Conservation (phyloP, 116 monocot species). For the Cymodocea nodosa region DNA sequence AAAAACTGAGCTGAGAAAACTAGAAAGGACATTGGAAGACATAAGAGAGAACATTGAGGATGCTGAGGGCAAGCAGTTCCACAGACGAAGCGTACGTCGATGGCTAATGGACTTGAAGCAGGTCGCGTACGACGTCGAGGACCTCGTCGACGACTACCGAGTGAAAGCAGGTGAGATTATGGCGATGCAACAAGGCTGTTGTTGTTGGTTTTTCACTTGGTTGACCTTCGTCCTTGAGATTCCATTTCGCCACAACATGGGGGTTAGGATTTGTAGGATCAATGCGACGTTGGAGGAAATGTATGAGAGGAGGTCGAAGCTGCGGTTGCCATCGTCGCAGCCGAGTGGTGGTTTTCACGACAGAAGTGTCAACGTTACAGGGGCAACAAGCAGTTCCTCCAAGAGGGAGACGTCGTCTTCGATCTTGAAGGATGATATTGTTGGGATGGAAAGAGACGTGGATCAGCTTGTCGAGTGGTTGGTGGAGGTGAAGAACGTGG, state of each 20-base stretch:
- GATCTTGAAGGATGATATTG: no score
- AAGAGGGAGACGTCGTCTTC: no score
- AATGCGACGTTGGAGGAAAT: not conserved
- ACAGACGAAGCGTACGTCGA: no score
- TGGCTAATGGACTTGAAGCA: constrained; percentile 11
- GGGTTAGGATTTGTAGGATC: not conserved
- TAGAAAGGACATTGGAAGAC: no score
- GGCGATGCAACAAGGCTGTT: not conserved
- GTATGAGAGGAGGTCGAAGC: not conserved
- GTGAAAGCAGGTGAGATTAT: not conserved
- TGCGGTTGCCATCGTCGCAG: not conserved
- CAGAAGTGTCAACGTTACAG: no score
- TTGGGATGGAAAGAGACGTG: not conserved
- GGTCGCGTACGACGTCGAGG: constrained; percentile 20
- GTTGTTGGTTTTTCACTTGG: not conserved
- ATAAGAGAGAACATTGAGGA: no score
- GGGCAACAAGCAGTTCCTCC: no score
- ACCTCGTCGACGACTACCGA: constrained; percentile 15
- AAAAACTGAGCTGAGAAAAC: no score
- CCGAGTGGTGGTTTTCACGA: constrained; percentile 1
- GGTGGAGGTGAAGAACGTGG: not conserved
- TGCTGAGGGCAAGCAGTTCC: no score
- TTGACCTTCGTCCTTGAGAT: not conserved
- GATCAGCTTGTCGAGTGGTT: not conserved
- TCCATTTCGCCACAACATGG: constrained; percentile 7